Base-by-base conservation (phyloP, 169 alveolate species). In the Plasmodium sp. region DNA sequence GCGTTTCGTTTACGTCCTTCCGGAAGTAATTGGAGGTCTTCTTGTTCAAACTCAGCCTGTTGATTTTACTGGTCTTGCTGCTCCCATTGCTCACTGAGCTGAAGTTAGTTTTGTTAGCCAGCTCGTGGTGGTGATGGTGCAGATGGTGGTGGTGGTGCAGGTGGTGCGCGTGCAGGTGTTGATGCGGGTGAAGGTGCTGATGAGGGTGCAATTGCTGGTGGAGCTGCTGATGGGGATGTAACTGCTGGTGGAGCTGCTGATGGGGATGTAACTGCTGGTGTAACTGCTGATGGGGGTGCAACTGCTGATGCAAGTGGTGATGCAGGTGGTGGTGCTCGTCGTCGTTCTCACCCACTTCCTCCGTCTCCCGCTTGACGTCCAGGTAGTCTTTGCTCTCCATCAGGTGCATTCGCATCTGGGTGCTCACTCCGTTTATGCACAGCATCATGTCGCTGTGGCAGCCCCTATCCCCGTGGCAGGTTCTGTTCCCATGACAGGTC, bases 1-100 rank as follows among this genome's bases (percentile, higher is more conserved):
- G 91, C 12, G 94, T 81, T 80, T 90, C 94, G 54, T 79, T 80
- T 33, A 80, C 80, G 45, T 90, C 94, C 36, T 90, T 90, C 36
- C 94, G 27, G 74, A 90, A 79, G 73, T 81, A 90, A 33, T 90
- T 90, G n/a, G 48, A 34, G 14, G 90, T 80, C 14, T 90, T 80
- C 82, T 90, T 90, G 74, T 90, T 90, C 12, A 90, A 67, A 36
- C 31, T 90, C 31, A 80, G 14, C 18, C 77, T 79, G 41, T 88
- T 88, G 4, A 88, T 48, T 79, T 90, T 80, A 33, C 56, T 85
- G 16, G 75, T 39, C 48, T 31, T 85, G 82, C 67, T 90, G 73
- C 67, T 54, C 18, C 48, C 83, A 90, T 90, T 72, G 73, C 85
- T 79, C 43, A 80, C 10, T 31, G 90, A n/a, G 36, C 94, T 62